Conservation (phyloP, 2,329 filamentous ascomycete genomes). For the Alternaria sp. region DNA sequence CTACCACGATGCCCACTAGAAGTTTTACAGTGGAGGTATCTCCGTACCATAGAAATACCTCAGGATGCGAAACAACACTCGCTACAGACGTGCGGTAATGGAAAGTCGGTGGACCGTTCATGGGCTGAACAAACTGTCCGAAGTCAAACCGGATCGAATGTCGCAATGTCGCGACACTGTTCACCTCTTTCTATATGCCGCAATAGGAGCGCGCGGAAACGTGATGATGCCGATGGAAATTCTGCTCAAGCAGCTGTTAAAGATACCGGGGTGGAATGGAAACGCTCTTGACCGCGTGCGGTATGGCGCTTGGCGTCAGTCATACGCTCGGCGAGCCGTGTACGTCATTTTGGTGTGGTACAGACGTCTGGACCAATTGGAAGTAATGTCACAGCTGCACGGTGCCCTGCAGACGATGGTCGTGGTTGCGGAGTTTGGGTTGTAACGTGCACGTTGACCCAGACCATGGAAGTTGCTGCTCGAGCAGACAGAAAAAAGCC, state of each 20-base stretch:
- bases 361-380: not conserved
- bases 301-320: constrained; percentile 8
- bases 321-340: not conserved
- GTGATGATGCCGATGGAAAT: constrained; percentile 9
- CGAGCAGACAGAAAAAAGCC: constrained; percentile 1
- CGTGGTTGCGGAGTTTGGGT: not conserved
- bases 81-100: not conserved
- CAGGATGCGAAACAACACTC: not conserved
- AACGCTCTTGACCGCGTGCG: constrained; percentile 1
- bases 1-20: not conserved
- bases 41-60: not conserved
- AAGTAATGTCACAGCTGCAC: not conserved
- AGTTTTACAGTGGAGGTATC: not conserved
- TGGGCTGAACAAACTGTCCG: not conserved
- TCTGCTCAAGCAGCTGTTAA: constrained; percentile 14
- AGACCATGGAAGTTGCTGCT: not conserved
- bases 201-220: not conserved
- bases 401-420: not conserved
- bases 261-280: not conserved
- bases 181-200: not conserved
- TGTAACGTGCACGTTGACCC: not conserved
- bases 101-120: not conserved
- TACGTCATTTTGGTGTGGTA: constrained; percentile 4
- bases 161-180: not conserved
- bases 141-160: not conserved